Base-by-base conservation (phyloP, 2,329 filamentous ascomycete species). In the Aspergillus candidus region DNA sequence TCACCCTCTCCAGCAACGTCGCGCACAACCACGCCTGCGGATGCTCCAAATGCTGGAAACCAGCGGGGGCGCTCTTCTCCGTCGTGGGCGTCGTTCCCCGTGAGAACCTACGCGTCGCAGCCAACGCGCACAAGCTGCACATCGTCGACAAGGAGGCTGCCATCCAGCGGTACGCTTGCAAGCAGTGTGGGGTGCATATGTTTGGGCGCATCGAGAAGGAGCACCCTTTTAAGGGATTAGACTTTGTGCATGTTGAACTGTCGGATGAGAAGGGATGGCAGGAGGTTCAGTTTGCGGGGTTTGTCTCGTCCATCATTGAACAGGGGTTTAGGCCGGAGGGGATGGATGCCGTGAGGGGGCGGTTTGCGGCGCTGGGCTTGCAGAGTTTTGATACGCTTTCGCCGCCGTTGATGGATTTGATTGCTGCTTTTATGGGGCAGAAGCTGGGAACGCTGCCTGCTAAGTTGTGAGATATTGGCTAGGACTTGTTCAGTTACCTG, bases 41-140 rank as follows among this genome's bases (percentile, higher is more conserved):
- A 50, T 85, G 82, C 68, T 83, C 80, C 43, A 82, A 84, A 27
- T 85, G 82, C 75, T 86, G 80, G 80, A 86, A 84, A 65, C 82
- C 82, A 4, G 46, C 64, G 2, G 78, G 78, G 27, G 72, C 80
- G 0, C 74, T 85, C 48, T 85, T 86, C 72, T 77, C 77, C 48
- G 57, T 85, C 53, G 73, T 86, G 38, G 81, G 68, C 46, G 82
- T 85, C 41, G 65, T 84, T 2, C 75, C 82, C 5, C 61, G 64
- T 6, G 74, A 77, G 40, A 70, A 77, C 40, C 49, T 85, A 38
- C 56, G 58, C 14, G 77, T 85, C 13, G 78, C 78, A 0, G 74
- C 78, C 55, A 78, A 82, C 65, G 70, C 39, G 12, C 52, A 73
- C 47, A 85, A 85, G 65, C 72, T 85, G 2, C 30, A 61, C 37